phyloP scores from a whole-genome alignment of 306 rosid species.

The Coriaria nepalensis region DNA sequence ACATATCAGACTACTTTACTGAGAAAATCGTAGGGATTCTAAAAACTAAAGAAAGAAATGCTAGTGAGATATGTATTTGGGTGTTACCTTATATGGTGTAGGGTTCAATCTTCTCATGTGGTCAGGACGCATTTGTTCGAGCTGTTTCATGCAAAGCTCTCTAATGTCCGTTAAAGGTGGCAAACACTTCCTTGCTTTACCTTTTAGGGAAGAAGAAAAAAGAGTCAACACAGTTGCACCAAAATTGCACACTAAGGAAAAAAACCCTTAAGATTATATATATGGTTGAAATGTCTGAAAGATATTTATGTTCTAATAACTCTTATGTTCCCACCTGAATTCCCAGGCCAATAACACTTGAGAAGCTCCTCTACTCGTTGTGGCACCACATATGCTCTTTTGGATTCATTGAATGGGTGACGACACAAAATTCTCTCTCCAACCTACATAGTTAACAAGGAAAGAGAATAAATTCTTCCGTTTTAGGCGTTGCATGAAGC shows the following conservation, averaged over 20 bases:
- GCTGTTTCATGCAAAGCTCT: slow-evolving; percentile 70
- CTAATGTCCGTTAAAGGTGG: slow-evolving; percentile 63
- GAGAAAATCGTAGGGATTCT: too few relatives aligned
- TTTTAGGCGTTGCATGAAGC: slow-evolving; percentile 4
- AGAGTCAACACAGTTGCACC: not conserved
- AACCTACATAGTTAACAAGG: slow-evolving; percentile 35
- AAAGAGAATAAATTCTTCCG: slow-evolving; percentile 5
- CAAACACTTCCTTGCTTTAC: slow-evolving; percentile 39
- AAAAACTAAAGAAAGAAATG: not conserved
- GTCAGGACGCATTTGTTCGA: slow-evolving; percentile 81
- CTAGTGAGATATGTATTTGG: slow-evolving; percentile 1
- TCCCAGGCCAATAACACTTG: slow-evolving; percentile 82
- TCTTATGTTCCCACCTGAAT: slow-evolving; percentile 39
- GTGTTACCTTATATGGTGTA: slow-evolving; percentile 79
- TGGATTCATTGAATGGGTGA: slow-evolving; percentile 95
- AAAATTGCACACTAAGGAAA: slow-evolving; percentile 7
- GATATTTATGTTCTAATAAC: not conserved
- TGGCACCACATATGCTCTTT: slow-evolving; percentile 97
- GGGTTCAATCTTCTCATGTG: slow-evolving; percentile 98
- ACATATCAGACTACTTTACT: too few relatives aligned
- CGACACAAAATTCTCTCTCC: slow-evolving; percentile 91
- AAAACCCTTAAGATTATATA: too few relatives aligned
- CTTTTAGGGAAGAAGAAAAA: slow-evolving; percentile 25
- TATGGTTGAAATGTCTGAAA: not conserved
- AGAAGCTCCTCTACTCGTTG: slow-evolving; percentile 86